Evolutionary conservation across 164 flowering plant genomes (phyloP), one percentile per base, ranked within the genome.

Genomic region (Nymphaea thermarum): DNA sequence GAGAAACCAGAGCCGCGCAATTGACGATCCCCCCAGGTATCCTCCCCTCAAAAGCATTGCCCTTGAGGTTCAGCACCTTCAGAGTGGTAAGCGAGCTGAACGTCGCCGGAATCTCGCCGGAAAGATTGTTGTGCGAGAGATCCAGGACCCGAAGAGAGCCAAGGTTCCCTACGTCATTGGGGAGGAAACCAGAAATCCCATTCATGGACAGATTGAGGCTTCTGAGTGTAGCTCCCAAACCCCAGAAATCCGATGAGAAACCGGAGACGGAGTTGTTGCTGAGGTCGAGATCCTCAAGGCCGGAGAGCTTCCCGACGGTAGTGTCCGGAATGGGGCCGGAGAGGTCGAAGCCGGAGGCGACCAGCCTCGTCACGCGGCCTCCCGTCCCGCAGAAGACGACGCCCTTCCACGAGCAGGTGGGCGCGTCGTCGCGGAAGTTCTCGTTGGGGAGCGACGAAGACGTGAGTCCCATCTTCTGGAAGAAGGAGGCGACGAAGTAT

Each of bases 211-310:
- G 84, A 71, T 89, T 85, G 5, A 92, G 87, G 42, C 18, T 62
- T 65, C 73, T 80, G 68, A 92, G 85, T 62, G 55, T 66, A 60
- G 79, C 75, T 14, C 88, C 85, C 65, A 88, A 79, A 66, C 88
- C 85, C 94, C 92, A 89, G 14, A 92, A 82, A 85, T 92, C 98
- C 62, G 92, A 83, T 60, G 96, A 82, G 68, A 89, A 80, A 68
- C 79, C 82, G 60, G 86, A 78, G 72, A 92, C 86, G 62, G 73
- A 80, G 82, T 89, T 92, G 69, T 73, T 74, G 83, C 94, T 92
- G n/a, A 92, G 92, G 80, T 92, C 94, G 83, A 91, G 75, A 74
- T 71, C 60, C 62, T 82, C 80, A 66, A 91, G 88, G 75, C 83
- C 82, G 74, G 57, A 70, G 53, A 91, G 87, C 74, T 89, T 91